A percentile compares a stretch with the other conserved stretches of the same genome.
Evolutionary conservation across 257 asterid species (phyloP).

Genomic region (Mitragyna speciosa): DNA sequence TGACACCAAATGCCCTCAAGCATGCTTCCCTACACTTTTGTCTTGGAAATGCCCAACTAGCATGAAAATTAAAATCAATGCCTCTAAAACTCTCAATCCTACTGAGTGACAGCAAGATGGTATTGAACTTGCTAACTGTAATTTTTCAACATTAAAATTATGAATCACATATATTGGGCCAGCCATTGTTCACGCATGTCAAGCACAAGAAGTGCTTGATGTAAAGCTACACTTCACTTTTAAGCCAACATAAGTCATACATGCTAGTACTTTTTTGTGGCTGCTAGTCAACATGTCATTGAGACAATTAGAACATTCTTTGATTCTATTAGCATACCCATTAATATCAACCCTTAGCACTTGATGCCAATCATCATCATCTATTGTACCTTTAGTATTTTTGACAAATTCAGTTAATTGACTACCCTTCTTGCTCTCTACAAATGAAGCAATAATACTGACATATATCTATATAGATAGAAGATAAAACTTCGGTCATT

Average conservation of each 20-base stretch:
- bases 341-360: conserved; percentile 97
- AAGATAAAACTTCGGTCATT: conserved; percentile 88
- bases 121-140: background rate
- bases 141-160: conserved; percentile 10
- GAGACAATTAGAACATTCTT: conserved; percentile 98
- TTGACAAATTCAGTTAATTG: conserved; percentile 88
- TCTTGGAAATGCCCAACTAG: background rate
- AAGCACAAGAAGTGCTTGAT: conserved; percentile 97
- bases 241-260: conserved; percentile 94
- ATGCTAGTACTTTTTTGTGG: conserved; percentile 98
- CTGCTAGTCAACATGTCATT: conserved; percentile 96
- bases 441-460: conserved; percentile 95
- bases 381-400: conserved; percentile 95
- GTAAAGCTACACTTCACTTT: conserved; percentile 97
- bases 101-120: background rate
- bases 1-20: background rate
- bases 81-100: conserved; percentile 8
- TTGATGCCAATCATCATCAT: conserved; percentile 97
- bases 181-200: conserved; percentile 99
- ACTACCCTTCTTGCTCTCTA: conserved; percentile 95
- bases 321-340: conserved; percentile 94
- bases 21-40: background rate
- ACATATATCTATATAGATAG: conserved; percentile 99
- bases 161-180: conserved; percentile 79
- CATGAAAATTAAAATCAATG: background rate